Conservation (phyloP, 1,139 yeast genomes). For the Scheffersomyces illinoinensis region DNA sequence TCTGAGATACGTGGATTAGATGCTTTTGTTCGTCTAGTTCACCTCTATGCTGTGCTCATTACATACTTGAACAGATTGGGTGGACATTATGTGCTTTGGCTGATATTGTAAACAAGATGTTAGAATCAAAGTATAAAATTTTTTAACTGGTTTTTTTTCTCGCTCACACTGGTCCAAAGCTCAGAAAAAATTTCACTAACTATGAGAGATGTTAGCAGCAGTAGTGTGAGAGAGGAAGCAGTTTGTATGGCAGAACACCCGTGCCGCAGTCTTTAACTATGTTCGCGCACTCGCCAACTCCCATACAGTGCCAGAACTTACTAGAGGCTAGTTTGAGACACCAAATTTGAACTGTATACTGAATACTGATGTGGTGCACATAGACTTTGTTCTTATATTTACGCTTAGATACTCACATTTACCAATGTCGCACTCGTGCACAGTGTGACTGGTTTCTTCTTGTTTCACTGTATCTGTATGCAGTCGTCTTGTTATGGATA, state of each 20-base stretch:
- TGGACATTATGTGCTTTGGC: conserved; percentile 40
- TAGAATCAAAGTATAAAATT: conserved; percentile 6
- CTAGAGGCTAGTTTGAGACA: neutral
- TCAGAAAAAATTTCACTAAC: neutral
- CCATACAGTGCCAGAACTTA: neutral
- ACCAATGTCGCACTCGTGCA: neutral
- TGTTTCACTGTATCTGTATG: neutral
- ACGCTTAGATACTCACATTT: neutral
- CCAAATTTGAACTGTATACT: neutral
- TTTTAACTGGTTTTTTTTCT: conserved; percentile 1
- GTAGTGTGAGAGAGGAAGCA: neutral
- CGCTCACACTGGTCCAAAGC: neutral
- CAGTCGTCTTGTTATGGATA: neutral
- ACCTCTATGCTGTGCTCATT: conserved; percentile 3
- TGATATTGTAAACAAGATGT: neutral
- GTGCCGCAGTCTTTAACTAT: neutral
- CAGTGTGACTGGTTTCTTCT: neutral
- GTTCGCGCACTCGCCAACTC: neutral
- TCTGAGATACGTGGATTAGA: neutral
- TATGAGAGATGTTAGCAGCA: neutral
- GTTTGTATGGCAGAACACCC: neutral
- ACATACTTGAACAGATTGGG: conserved; percentile 76
- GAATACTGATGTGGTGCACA: neutral
- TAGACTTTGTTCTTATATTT: neutral
- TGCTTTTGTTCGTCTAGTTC: neutral